Conservation (phyloP, 208 protist genomes). For the Herpetomonas samuelpessoai region DNA sequence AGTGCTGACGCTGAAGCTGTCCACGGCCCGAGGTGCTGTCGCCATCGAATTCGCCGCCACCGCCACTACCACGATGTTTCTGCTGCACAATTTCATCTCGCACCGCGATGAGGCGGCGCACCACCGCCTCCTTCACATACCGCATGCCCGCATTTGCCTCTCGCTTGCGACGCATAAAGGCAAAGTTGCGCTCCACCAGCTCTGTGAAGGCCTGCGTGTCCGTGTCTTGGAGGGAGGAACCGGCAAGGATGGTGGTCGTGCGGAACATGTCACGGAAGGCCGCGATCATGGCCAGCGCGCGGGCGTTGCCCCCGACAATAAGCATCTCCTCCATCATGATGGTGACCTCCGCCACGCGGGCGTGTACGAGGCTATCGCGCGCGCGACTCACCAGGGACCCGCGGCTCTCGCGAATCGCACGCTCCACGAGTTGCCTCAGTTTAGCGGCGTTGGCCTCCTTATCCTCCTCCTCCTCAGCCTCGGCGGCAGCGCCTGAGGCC, state of each 20-base stretch:
- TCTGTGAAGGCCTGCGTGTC: constrained; percentile 54
- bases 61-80: constrained; percentile 9
- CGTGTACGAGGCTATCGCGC: constrained; percentile 43
- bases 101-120: constrained; percentile 49
- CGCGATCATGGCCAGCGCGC: constrained; percentile 57
- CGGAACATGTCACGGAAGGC: constrained; percentile 57
- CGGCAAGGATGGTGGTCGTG: constrained; percentile 48
- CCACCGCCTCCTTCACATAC: constrained; percentile 64
- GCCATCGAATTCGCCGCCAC: no score
- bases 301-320: constrained; percentile 74
- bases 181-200: constrained; percentile 67
- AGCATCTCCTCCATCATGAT: constrained; percentile 76
- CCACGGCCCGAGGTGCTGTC: no score
- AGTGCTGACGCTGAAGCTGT: background rate
- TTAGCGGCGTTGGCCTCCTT: constrained; percentile 2
- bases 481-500: no score
- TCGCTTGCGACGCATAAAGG: constrained; percentile 58
- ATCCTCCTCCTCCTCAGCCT: constrained; percentile 1
- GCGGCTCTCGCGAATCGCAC: constrained; percentile 22
- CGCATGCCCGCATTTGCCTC: constrained; percentile 66
- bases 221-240: constrained; percentile 30
- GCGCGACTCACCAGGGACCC: constrained; percentile 8
- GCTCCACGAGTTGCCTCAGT: constrained; percentile 22
- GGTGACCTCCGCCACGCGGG: constrained; percentile 65
- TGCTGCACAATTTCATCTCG: constrained; percentile 30